These are phyloP conservation scores for Exophiala spinifera DNA, from an alignment of 2,329 filamentous ascomycete genomes.

Conservation along the genomic window DNA sequence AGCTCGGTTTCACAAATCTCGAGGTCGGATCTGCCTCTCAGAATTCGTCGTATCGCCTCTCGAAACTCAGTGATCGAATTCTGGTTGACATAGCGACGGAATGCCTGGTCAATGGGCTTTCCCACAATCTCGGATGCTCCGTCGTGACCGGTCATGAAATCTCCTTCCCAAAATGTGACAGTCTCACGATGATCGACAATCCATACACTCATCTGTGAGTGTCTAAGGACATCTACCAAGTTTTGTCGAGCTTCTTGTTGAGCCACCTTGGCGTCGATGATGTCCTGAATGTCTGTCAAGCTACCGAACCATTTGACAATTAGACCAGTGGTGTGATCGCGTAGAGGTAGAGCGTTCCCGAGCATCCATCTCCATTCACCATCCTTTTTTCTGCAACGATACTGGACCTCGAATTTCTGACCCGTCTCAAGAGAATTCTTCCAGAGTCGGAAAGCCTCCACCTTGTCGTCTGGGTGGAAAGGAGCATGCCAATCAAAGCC, in stretches of 20 bases:
- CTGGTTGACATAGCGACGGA: not conserved
- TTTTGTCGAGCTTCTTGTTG: conserved; percentile 67
- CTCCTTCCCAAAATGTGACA: conserved; percentile 68
- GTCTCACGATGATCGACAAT: conserved; percentile 62
- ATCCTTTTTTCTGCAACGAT: conserved; percentile 63
- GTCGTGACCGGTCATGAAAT: conserved; percentile 25
- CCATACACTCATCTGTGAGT: conserved; percentile 73
- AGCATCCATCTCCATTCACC: conserved; percentile 79
- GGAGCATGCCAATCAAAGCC: conserved; percentile 61
- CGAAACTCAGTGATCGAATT: conserved; percentile 31
- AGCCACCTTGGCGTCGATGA: conserved; percentile 64
- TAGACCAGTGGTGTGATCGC: conserved; percentile 61
- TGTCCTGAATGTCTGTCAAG: conserved; percentile 75
- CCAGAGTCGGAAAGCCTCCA: conserved; percentile 57
- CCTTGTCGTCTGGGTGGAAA: conserved; percentile 69
- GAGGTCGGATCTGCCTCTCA: conserved; percentile 59
- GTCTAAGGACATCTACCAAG: conserved; percentile 68
- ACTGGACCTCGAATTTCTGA: conserved; percentile 67
- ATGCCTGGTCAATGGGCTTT: conserved; percentile 35
- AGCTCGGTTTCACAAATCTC: conserved; percentile 64
- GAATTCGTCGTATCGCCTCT: conserved; percentile 59
- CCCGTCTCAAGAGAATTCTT: conserved; percentile 62
- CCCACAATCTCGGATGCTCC: conserved; percentile 18
- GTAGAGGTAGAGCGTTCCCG: conserved; percentile 66
- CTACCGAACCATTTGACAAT: conserved; percentile 81